These are phyloP conservation scores for Batrachochytrium dendrobatidis DNA, from an alignment of 371 early-diverging fungal genomes.

Conservation along the genomic window DNA sequence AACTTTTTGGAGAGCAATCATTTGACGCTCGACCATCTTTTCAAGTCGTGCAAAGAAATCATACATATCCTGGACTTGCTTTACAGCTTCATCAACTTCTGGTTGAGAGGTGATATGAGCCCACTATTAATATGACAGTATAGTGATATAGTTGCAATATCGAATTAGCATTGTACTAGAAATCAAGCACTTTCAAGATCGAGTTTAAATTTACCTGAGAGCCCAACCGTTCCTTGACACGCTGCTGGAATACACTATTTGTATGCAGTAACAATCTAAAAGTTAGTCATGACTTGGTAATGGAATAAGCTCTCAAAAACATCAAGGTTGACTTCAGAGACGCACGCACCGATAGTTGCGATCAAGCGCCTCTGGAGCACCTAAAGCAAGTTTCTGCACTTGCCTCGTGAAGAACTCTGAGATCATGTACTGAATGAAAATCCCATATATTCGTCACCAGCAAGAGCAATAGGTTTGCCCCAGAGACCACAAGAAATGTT, in stretches of 20 bases:
- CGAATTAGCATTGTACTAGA: background rate
- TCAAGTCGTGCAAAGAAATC: constrained; percentile 28
- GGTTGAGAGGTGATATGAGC: constrained; percentile 39
- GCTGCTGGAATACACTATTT: constrained; percentile 28
- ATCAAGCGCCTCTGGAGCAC: constrained; percentile 25
- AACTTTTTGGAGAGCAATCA: constrained; percentile 20
- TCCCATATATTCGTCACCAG: too few species aligned
- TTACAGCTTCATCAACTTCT: constrained; percentile 39
- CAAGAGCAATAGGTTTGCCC: too few species aligned
- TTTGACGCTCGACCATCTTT: constrained; percentile 27
- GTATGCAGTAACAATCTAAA: too few species aligned
- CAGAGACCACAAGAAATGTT: too few species aligned
- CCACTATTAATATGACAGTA: constrained; percentile 10
- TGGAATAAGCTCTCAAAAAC: too few species aligned
- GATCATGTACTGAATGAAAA: constrained; percentile 21
- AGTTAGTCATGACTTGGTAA: too few species aligned
- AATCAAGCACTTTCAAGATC: background rate
- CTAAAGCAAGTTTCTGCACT: constrained; percentile 17
- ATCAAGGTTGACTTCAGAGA: too few species aligned
- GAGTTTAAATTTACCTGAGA: constrained; percentile 11
- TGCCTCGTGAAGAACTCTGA: constrained; percentile 28
- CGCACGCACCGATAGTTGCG: constrained; percentile 14
- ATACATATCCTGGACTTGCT: constrained; percentile 31
- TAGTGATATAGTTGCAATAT: background rate
- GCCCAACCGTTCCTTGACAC: constrained; percentile 23